phyloP scores from a whole-genome alignment of 768 basidiomycete species.

The Leccinum rimulosum region DNA sequence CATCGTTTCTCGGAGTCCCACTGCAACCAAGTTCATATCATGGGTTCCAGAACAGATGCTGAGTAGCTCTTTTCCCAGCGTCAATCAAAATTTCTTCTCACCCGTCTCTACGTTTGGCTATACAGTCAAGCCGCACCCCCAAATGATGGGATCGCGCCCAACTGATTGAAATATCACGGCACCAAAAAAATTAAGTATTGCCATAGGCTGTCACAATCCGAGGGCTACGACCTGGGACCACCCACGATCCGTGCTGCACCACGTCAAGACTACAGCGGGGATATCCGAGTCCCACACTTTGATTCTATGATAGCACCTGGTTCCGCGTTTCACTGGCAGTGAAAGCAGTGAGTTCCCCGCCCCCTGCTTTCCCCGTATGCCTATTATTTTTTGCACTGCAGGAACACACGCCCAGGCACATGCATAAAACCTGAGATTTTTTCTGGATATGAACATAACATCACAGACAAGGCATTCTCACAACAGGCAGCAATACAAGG shows the following conservation, averaged over 20 bases:
- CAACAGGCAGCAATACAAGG: not conserved
- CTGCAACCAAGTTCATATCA: not conserved
- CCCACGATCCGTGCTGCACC: constrained; percentile 1
- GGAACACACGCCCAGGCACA: constrained; percentile 5
- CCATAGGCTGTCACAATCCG: constrained; percentile 1
- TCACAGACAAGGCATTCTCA: constrained; percentile 6
- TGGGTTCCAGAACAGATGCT: not conserved
- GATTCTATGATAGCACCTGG: not conserved
- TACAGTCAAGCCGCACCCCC: not conserved
- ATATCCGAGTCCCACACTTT: not conserved
- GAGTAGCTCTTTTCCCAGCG: constrained; percentile 1
- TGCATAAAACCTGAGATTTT: not conserved
- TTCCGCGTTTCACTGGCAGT: not conserved
- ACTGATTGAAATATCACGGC: constrained; percentile 11
- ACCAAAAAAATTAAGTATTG: constrained; percentile 1
- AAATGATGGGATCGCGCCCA: constrained; percentile 17
- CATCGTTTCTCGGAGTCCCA: not conserved
- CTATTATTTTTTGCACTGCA: not conserved
- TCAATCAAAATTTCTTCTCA: constrained; percentile 2
- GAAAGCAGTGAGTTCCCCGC: not conserved
- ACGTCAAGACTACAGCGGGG: constrained; percentile 9
- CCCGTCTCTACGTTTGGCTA: not conserved
- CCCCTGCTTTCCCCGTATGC: not conserved
- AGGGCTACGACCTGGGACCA: not conserved
- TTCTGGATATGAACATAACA: not conserved